Percentiles rank a stretch among this genome's conserved stretches.
These are phyloP conservation scores for Paramyrothecium sp. DNA, from an alignment of 2,329 filamentous ascomycete genomes.

Conservation along the genomic window DNA sequence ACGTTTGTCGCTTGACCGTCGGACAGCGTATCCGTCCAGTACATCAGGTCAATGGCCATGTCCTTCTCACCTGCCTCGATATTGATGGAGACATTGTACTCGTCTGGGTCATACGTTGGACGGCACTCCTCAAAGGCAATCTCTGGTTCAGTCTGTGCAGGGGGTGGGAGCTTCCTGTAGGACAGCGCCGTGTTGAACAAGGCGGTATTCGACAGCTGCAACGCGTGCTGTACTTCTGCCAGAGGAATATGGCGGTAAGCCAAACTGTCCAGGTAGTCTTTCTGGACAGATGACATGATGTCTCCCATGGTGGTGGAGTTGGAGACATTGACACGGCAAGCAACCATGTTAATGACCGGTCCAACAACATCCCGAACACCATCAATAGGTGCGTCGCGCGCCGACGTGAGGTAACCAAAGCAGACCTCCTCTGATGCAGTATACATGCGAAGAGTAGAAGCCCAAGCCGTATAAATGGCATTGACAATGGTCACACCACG, in stretches of 20 bases:
- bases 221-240: constrained; percentile 17
- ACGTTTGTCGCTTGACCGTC: constrained; percentile 15
- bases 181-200: constrained; percentile 22
- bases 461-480: constrained; percentile 19
- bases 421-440: constrained; percentile 45
- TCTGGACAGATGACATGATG: constrained; percentile 35
- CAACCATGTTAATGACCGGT: constrained; percentile 56
- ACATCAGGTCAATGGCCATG: constrained; percentile 20
- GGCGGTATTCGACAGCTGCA: constrained; percentile 14
- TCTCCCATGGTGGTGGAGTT: constrained; percentile 15
- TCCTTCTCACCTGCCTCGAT: constrained; percentile 13
- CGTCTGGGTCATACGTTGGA: constrained; percentile 18
- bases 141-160: constrained; percentile 4
- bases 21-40: constrained; percentile 17
- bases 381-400: constrained; percentile 47
- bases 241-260: constrained; percentile 4
- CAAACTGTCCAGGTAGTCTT: constrained; percentile 5
- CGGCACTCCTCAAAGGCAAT: constrained; percentile 17
- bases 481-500: constrained; percentile 5
- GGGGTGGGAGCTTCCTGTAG: constrained; percentile 16
- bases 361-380: constrained; percentile 47
- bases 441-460: constrained; percentile 25
- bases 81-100: constrained; percentile 18
- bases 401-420: constrained; percentile 53
- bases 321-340: constrained; percentile 43